Conservation (phyloP, 2,329 filamentous ascomycete genomes). For the Celoporthe dispersa region DNA sequence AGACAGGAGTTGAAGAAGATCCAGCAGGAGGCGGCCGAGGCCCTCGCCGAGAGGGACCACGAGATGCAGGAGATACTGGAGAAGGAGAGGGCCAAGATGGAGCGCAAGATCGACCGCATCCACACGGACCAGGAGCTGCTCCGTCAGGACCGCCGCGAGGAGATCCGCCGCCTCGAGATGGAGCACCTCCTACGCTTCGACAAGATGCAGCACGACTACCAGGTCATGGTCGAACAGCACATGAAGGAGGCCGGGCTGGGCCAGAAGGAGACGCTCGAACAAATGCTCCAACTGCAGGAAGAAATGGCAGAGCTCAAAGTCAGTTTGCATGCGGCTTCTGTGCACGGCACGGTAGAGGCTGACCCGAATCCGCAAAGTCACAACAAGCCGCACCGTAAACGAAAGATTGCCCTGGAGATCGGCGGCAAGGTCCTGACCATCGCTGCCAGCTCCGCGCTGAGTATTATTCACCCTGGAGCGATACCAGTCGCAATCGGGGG, state of each 20-base stretch:
- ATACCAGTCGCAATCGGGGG: conserved; percentile 7
- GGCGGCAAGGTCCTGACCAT: conserved; percentile 7
- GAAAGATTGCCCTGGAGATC: background rate
- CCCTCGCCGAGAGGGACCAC: conserved; percentile 2
- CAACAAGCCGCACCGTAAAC: conserved; percentile 8
- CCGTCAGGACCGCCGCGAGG: conserved; percentile 9
- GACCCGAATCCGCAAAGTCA: conserved; percentile 7
- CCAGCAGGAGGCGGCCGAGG: conserved; percentile 3
- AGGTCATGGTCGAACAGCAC: conserved; percentile 4
- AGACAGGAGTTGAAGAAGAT: background rate
- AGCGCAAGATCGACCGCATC: conserved; percentile 11
- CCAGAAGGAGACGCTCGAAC: conserved; percentile 9
- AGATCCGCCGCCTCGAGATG: conserved; percentile 10
- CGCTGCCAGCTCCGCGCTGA: conserved; percentile 1
- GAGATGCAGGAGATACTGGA: conserved; percentile 7
- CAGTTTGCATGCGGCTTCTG: conserved; percentile 9
- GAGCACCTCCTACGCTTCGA: conserved; percentile 14
- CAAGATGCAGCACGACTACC: conserved; percentile 13
- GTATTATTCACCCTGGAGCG: background rate
- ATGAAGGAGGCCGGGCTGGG: background rate
- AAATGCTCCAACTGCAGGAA: background rate
- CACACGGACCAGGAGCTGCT: conserved; percentile 12
- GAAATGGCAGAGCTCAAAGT: conserved; percentile 11
- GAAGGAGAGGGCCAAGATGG: conserved; percentile 12
- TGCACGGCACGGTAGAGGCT: background rate